These are phyloP conservation scores for Globisporangium mamillatum DNA, from an alignment of 352 stramenopile genomes.

Conservation along the genomic window DNA sequence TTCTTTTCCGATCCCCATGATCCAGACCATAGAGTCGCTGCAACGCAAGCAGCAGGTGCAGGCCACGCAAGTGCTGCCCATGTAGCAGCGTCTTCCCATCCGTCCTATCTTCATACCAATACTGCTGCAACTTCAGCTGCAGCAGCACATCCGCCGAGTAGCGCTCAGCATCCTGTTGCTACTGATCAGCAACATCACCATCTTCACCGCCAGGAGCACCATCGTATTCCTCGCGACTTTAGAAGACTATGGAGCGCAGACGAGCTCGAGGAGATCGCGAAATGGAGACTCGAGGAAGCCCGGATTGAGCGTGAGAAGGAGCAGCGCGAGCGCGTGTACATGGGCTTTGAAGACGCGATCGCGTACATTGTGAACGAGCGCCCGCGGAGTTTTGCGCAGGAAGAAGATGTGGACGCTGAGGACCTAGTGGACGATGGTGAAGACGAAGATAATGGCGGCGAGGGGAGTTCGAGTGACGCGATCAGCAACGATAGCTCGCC, in stretches of 20 bases:
- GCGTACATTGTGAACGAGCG: constrained; percentile 73
- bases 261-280: constrained; percentile 40
- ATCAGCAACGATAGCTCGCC: constrained; percentile 40
- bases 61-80: constrained; percentile 7
- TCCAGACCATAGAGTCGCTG: constrained; percentile 15
- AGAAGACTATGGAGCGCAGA: constrained; percentile 63
- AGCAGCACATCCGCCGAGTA: constrained; percentile 1
- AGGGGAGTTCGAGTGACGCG: not conserved
- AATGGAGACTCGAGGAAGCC: constrained; percentile 54
- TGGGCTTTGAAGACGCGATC: constrained; percentile 75
- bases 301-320: constrained; percentile 52
- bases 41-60: constrained; percentile 3
- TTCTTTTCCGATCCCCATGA: constrained; percentile 27
- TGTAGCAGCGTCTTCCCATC: not conserved
- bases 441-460: constrained; percentile 35
- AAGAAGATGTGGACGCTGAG: constrained; percentile 58
- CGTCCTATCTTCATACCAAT: not conserved
- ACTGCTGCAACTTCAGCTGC: not conserved
- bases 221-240: constrained; percentile 56
- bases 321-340: constrained; percentile 44
- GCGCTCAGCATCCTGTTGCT: constrained; percentile 7
- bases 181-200: not conserved
- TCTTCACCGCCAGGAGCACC: not conserved
- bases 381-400: constrained; percentile 39
- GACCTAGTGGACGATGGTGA: constrained; percentile 75